phyloP scores from a whole-genome alignment of 345 rosid species.

The Populus deltoides region DNA sequence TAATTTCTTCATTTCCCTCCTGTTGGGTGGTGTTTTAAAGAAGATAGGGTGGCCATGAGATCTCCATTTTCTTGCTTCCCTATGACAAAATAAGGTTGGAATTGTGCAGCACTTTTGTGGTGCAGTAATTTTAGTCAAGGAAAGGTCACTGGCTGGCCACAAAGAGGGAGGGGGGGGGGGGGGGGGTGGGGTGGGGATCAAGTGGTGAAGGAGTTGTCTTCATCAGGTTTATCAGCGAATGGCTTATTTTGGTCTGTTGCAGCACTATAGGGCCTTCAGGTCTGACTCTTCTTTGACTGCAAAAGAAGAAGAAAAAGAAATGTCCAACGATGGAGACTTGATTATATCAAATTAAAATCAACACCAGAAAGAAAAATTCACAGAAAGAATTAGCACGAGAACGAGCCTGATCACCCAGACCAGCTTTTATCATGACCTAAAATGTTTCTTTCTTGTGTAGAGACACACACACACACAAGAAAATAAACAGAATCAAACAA shows the following conservation, averaged over 20 bases:
- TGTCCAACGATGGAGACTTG: constrained; percentile 51
- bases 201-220: constrained; percentile 30
- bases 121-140: constrained; percentile 19
- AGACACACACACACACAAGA: constrained; percentile 4
- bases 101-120: not conserved
- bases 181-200: constrained; percentile 5
- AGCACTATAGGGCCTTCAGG: constrained; percentile 15
- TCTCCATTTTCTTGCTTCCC: constrained; percentile 11
- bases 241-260: constrained; percentile 24
- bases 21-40: not conserved
- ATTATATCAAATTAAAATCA: constrained; percentile 29
- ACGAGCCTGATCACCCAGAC: constrained; percentile 9
- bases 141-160: constrained; percentile 9
- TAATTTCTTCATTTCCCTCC: not conserved
- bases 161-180: not conserved
- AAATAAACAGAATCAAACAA: not conserved
- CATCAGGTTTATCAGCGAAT: constrained; percentile 24
- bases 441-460: constrained; percentile 19
- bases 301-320: constrained; percentile 38
- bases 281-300: constrained; percentile 49
- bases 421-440: constrained; percentile 36
- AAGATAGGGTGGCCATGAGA: not conserved
- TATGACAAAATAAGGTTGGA: constrained; percentile 8
- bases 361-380: constrained; percentile 19
- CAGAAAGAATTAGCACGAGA: constrained; percentile 16